A percentile compares a stretch with the other conserved stretches of the same genome.
Evolutionary conservation across 2,329 filamentous ascomycete genomes (phyloP).

Genomic region (Didymella sp.): DNA sequence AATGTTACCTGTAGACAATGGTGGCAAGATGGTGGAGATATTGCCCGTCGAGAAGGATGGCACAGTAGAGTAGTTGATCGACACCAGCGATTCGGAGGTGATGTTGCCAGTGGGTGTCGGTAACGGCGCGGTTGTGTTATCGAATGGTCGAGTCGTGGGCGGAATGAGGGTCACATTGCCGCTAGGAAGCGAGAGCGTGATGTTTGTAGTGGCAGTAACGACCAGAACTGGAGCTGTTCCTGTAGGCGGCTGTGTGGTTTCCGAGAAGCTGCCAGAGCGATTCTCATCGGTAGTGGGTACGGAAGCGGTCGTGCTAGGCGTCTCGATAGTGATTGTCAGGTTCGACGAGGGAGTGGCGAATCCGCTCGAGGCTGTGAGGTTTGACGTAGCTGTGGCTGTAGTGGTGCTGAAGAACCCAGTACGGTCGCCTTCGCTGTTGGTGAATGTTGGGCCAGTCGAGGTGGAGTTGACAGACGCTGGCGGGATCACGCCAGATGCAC

Average conservation of each 20-base stretch:
- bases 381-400: constrained; percentile 3
- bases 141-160: constrained; percentile 12
- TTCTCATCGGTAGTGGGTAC: constrained; percentile 6
- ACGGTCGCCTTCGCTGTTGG: background rate
- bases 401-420: background rate
- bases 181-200: constrained; percentile 15
- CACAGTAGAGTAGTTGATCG: constrained; percentile 10
- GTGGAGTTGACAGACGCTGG: constrained; percentile 9
- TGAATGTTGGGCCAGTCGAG: background rate
- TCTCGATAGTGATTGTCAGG: background rate
- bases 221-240: constrained; percentile 7
- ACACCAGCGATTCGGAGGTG: background rate
- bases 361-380: constrained; percentile 20
- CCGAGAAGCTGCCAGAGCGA: constrained; percentile 3
- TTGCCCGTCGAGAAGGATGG: constrained; percentile 8
- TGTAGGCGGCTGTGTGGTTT: constrained; percentile 2
- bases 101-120: constrained; percentile 16
- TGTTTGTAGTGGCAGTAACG: constrained; percentile 5
- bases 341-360: constrained; percentile 9
- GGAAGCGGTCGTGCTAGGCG: constrained; percentile 2
- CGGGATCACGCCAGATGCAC: constrained; percentile 2
- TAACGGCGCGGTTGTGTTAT: constrained; percentile 4
- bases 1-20: constrained; percentile 5
- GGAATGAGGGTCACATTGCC: constrained; percentile 14
- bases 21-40: constrained; percentile 7